Conservation (phyloP, 306 rosid species). For the Leucaena leucocephala region DNA sequence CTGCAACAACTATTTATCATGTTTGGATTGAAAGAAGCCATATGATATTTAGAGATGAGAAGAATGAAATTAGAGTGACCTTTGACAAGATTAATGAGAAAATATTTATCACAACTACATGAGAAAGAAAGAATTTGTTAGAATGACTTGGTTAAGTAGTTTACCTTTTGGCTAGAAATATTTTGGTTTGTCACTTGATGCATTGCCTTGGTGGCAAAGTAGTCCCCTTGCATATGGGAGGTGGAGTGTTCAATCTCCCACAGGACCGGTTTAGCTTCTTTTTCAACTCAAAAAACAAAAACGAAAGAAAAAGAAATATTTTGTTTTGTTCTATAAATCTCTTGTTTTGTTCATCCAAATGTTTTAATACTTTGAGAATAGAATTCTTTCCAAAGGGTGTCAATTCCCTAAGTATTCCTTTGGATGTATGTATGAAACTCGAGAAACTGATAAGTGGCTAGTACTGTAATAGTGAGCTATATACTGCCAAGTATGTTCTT, state of each 20-base stretch:
- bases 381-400: not conserved
- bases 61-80: not conserved
- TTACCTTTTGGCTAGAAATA: not conserved
- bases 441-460: too few relatives aligned
- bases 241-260: too few relatives aligned
- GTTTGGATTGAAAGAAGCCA: not conserved
- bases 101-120: not conserved
- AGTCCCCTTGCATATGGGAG: too few relatives aligned
- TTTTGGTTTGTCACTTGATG: not conserved
- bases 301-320: not conserved
- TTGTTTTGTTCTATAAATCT: not conserved
- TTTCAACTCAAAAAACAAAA: too few relatives aligned
- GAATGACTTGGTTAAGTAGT: not conserved
- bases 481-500: too few relatives aligned
- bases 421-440: not conserved
- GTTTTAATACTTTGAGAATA: not conserved
- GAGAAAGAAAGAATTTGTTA: not conserved
- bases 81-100: not conserved
- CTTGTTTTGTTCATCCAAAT: not conserved
- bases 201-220: too few relatives aligned
- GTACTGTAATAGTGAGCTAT: too few relatives aligned
- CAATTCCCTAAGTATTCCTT: not conserved
- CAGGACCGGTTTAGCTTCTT: too few relatives aligned
- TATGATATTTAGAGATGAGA: not conserved
- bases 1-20: not conserved